Conservation (phyloP, 176 grass and related monocot species). For the Triticum urartu region DNA sequence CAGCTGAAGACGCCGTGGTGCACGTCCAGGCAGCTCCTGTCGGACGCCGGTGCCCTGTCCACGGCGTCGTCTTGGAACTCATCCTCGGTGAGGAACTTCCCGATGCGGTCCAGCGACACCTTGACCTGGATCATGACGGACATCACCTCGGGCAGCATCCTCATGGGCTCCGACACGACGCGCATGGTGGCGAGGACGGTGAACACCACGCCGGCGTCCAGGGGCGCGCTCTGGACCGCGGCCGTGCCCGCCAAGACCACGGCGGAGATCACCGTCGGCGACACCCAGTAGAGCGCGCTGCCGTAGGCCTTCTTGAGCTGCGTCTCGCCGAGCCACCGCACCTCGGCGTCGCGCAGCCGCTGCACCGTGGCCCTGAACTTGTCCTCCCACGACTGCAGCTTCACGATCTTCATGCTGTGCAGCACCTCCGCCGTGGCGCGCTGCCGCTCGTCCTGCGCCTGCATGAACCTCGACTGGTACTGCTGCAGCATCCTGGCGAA, state of each 20-base stretch:
- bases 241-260: conserved; percentile 61
- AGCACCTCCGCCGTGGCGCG: conserved; percentile 80
- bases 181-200: conserved; percentile 76
- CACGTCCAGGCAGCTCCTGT: conserved; percentile 31
- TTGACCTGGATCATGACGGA: conserved; percentile 86
- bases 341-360: conserved; percentile 57
- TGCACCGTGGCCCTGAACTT: conserved; percentile 43
- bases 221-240: conserved; percentile 35
- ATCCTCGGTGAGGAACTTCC: conserved; percentile 64
- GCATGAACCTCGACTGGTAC: conserved; percentile 77
- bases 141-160: conserved; percentile 81
- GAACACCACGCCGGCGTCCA: conserved; percentile 75
- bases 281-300: conserved; percentile 78
- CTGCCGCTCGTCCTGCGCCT: conserved; percentile 79
- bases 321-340: conserved; percentile 70
- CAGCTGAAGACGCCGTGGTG: conserved; percentile 56
- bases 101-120: conserved; percentile 74
- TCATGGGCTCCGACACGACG: conserved; percentile 68
- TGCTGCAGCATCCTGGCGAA: conserved; percentile 61
- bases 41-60: neutral
- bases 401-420: conserved; percentile 72
- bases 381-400: conserved; percentile 82
- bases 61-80: conserved; percentile 64
- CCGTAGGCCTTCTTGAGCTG: conserved; percentile 69
- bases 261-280: conserved; percentile 67